Percentiles rank a stretch among this genome's conserved stretches.
Evolutionary conservation across 2,329 filamentous ascomycete species (phyloP).

Genomic region (Beauveria medogensis): DNA sequence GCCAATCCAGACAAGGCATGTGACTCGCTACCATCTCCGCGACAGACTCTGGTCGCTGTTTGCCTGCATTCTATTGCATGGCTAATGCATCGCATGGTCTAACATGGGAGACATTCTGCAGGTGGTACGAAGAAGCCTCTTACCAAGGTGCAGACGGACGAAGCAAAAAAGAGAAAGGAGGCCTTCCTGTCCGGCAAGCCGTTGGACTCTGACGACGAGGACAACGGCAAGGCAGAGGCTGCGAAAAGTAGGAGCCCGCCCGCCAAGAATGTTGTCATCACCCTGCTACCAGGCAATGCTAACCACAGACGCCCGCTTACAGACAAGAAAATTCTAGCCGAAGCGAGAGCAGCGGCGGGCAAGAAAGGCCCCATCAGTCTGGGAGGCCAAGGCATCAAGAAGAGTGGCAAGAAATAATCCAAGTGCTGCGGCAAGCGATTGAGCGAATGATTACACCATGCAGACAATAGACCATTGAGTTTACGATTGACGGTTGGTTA

Average conservation of each 20-base stretch:
- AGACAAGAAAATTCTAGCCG: conserved; percentile 53
- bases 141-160: neutral
- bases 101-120: neutral
- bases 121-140: neutral
- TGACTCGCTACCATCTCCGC: conserved; percentile 1
- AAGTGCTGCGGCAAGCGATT: neutral
- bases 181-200: conserved; percentile 20
- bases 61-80: neutral
- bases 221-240: conserved; percentile 75
- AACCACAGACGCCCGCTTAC: conserved; percentile 12
- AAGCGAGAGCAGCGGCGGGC: conserved; percentile 71
- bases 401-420: conserved; percentile 88
- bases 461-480: neutral
- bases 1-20: conserved; percentile 55
- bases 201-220: conserved; percentile 70
- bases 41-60: neutral
- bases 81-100: conserved; percentile 8
- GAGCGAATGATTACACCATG: neutral
- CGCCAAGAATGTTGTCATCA: too few species aligned
- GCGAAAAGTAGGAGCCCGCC: conserved; percentile 53
- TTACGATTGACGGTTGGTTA: neutral
- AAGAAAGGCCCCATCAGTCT: conserved; percentile 86
- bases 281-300: neutral
- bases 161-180: neutral
- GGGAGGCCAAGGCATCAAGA: conserved; percentile 87